Conservation (phyloP, 257 asterid species). For the Scutellaria barbata region DNA sequence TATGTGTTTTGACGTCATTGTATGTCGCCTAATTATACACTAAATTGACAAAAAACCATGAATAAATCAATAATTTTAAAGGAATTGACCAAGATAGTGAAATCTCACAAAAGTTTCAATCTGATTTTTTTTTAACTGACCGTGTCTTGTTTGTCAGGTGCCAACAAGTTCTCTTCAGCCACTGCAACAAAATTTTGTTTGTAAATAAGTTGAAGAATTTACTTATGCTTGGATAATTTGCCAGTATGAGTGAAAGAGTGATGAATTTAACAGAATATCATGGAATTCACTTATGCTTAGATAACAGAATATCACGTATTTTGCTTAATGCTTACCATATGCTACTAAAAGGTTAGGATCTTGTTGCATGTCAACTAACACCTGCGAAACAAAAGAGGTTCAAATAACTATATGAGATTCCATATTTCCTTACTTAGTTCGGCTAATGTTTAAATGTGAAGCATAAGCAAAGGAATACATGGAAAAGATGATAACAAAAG, state of each 20-base stretch:
- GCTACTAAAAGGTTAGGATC: slow-evolving; percentile 91
- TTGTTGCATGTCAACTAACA: slow-evolving; percentile 68
- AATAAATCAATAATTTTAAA: background rate
- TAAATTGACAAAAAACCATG: background rate
- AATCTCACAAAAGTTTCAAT: background rate
- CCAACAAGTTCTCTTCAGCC: slow-evolving; percentile 80
- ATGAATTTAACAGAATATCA: background rate
- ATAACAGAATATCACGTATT: background rate
- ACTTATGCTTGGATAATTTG: background rate
- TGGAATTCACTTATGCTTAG: no score
- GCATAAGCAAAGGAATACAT: background rate
- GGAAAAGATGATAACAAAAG: background rate
- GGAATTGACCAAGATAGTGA: no score
- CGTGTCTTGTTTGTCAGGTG: slow-evolving; percentile 57
- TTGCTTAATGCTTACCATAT: slow-evolving; percentile 60
- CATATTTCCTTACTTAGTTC: background rate
- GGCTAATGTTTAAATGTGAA: slow-evolving; percentile 12
- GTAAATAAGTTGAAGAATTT: background rate
- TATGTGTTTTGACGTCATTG: no score
- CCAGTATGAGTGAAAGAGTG: background rate
- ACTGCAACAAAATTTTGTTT: slow-evolving; percentile 56
- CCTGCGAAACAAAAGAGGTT: slow-evolving; percentile 52
- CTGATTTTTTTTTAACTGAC: slow-evolving; percentile 43
- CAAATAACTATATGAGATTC: slow-evolving; percentile 16
- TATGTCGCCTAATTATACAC: background rate